Percentiles rank a stretch among this genome's conserved stretches.
phyloP scores from a whole-genome alignment of 129 eudicot species.

The Silybum marianum region DNA sequence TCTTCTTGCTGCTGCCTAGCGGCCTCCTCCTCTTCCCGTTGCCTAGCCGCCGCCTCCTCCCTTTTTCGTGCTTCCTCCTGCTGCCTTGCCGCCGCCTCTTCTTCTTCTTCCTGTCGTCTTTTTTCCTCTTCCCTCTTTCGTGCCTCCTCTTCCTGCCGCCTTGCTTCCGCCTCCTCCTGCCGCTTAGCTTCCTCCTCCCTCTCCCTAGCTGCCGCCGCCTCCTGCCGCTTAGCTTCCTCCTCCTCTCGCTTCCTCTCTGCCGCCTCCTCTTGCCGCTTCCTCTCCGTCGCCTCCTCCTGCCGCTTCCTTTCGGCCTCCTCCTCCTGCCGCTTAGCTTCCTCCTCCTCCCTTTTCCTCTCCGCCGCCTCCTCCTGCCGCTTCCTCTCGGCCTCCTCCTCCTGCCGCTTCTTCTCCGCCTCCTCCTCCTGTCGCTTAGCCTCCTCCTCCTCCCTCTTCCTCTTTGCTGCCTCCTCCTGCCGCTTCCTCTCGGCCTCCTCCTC shows the following conservation, averaged over 20 bases:
- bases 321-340: background rate
- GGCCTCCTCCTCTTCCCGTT: background rate
- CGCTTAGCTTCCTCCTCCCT: background rate
- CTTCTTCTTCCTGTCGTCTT: background rate
- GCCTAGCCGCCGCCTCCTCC: background rate
- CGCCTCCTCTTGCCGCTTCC: background rate
- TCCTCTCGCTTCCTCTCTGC: too few relatives aligned
- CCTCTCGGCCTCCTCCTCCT: background rate
- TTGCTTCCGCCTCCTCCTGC: background rate
- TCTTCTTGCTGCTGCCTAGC: background rate
- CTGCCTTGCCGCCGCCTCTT: background rate
- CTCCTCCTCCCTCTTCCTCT: background rate
- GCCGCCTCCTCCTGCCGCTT: background rate
- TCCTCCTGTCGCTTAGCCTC: background rate
- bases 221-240: background rate
- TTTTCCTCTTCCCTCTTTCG: background rate
- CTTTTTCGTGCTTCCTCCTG: background rate
- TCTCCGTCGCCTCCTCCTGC: background rate
- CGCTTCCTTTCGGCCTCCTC: background rate
- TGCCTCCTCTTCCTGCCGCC: background rate
- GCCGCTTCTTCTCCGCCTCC: background rate
- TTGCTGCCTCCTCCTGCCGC: background rate
- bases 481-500: background rate
- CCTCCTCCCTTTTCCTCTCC: background rate
- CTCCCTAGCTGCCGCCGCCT: background rate